Percentiles rank a stretch among this genome's conserved stretches.
Conservation (phyloP, 768 basidiomycete species). For the Neoboletus magnificus region DNA sequence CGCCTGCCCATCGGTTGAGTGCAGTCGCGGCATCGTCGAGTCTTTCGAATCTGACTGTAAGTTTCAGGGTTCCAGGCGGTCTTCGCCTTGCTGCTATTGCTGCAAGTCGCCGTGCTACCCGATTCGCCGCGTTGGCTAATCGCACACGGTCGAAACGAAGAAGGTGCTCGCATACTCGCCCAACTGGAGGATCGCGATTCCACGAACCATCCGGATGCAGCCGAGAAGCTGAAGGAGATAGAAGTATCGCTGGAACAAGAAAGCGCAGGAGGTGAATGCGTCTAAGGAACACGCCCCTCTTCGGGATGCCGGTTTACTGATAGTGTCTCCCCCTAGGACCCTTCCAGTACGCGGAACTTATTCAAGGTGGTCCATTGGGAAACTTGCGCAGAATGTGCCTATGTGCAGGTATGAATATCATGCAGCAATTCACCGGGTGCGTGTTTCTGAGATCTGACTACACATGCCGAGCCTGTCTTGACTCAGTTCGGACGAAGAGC, state of each 20-base stretch:
- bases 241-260: background rate
- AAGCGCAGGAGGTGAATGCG: background rate
- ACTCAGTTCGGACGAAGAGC: background rate
- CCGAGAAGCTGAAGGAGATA: background rate
- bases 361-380: background rate
- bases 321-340: background rate
- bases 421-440: background rate
- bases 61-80: background rate
- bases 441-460: background rate
- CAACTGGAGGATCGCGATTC: background rate
- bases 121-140: background rate
- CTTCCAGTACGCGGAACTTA: background rate
- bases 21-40: too few relatives aligned
- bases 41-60: too few relatives aligned
- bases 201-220: background rate
- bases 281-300: background rate
- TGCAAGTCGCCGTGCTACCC: background rate
- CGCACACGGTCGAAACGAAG: background rate
- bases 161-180: background rate
- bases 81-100: background rate
- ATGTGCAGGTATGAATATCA: background rate
- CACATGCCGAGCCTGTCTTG: background rate
- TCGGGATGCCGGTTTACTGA: too few relatives aligned
- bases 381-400: background rate
- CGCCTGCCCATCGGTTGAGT: too few relatives aligned